Base-by-base conservation (phyloP, 2,329 filamentous ascomycete genomes). In the Penicillium hordei region DNA sequence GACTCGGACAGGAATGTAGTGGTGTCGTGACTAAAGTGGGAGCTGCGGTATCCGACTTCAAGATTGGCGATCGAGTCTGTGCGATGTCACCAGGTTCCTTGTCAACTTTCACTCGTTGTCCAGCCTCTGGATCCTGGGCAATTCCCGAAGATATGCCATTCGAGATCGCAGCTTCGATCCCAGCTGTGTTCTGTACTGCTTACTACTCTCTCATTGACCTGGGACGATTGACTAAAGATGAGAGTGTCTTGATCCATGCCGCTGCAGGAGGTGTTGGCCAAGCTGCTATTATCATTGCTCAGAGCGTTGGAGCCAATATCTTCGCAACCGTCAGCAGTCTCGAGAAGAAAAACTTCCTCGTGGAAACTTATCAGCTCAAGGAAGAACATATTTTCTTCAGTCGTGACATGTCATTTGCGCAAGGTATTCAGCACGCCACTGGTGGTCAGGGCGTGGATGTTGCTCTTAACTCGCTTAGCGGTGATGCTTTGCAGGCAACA, bases 31-130 rank as follows among this genome's bases (percentile, higher is more conserved):
- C 63, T 25, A 57, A 65, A 40, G 61, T 73, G 6, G 72, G 72
- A 42, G 49, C 63, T 43, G 48, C 62, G 27, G 65, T 63, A 3
- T 67, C 67, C 2, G 63, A 70, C 27, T 65, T 82, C 21, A 52
- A 60, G 2, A 51, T 67, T 3, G 78, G 77, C 4, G 76, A 81
- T 38, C 65, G 68, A 2, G 82, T 85, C 5, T 63, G 62, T 36
- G 67, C 74, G 3, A 78, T 77, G 6, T 40, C 61, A 12, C 58
- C 70, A 48, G 71, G 74, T 55, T 63, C 62, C 0, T 61, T 68
- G 13, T 57, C 66, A 31, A 75, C 68, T 12, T 70, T 55, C 55
- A 70, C 64, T 43, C 64, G 61, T 17, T 69, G 72, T 55, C 72
- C 70, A 0, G 73, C 74, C 40, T 61, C 62, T 23, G 61, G 55